Evolutionary conservation across 1,284 basidiomycete species (phyloP), one percentile per base, ranked within the genome.

Genomic region (Agaricales sp.): DNA sequence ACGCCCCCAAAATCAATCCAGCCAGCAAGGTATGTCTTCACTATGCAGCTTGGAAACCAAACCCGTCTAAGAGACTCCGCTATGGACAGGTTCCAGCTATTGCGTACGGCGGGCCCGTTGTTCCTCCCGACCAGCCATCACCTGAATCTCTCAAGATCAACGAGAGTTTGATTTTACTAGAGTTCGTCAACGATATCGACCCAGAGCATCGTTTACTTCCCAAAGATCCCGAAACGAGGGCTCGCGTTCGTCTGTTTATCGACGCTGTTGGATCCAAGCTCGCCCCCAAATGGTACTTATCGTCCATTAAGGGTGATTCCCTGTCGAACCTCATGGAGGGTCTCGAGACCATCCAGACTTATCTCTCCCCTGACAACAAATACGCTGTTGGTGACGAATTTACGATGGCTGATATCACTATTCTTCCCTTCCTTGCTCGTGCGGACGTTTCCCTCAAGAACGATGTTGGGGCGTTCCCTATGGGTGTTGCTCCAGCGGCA

Each of bases 161-260:
- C 23, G 81, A 85, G 57, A 82, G 79, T 1, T 68, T 75, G 41
- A 69, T 82, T 24, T 68, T 82, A 48, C 63, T 83, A 50, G 79
- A 83, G 58, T 80, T 83, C 63, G 55, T 82, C 51, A 74, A 75
- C 4, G 80, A 82, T 55, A 58, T 77, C 46, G 73, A 63, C 58
- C 76, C 74, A 0, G 56, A 67, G 12, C 63, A 68, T 0, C 54
- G 57, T 2, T 64, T 81, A n/a, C 67, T 81, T 12, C 78, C 80
- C 0, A 59, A 65, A 4, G 72, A 80, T 57, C 77, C 79, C 0
- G 67, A 79, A 21, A 57, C 61, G 6, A 74, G 77, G 16, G 81
- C 81, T 3, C 67, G 70, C 48, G 74, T 69, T 2, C 75, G 80
- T 4, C 75, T 80, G 60, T 79, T 83, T 65, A 74, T 78, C 53